These are phyloP conservation scores for Thuja plicata DNA, from an alignment of 83 land plant genomes.

Conservation along the genomic window DNA sequence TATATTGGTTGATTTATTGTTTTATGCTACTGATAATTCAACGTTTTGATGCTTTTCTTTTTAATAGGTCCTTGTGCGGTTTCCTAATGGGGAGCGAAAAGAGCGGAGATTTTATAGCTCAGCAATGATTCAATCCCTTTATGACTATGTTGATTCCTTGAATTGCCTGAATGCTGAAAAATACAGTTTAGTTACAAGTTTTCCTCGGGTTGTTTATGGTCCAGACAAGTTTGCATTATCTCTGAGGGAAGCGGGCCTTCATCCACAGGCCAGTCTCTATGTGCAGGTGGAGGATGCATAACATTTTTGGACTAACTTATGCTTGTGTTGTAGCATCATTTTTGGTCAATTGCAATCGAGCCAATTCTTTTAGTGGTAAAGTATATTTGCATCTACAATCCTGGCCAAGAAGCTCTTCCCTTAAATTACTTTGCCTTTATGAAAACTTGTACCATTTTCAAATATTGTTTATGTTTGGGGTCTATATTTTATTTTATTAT, in stretches of 20 bases:
- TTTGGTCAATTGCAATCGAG: constrained; percentile 5
- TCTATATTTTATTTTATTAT: not conserved
- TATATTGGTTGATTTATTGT: not conserved
- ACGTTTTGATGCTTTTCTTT: not conserved
- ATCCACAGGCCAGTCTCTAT: constrained; percentile 98
- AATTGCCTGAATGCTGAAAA: constrained; percentile 60
- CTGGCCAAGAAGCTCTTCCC: not conserved
- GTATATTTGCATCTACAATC: not conserved
- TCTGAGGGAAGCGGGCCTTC: constrained; percentile 88
- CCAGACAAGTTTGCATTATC: constrained; percentile 67
- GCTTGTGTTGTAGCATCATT: not conserved
- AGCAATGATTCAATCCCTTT: constrained; percentile 67
- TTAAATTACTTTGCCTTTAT: not conserved
- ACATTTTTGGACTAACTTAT: constrained; percentile 5
- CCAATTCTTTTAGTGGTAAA: not conserved
- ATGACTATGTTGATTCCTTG: constrained; percentile 94
- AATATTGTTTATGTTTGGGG: not conserved
- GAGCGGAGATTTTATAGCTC: constrained; percentile 82
- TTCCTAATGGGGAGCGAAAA: constrained; percentile 91
- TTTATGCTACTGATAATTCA: not conserved
- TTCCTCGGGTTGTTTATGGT: constrained; percentile 87
- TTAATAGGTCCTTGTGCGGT: constrained; percentile 87
- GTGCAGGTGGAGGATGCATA: constrained; percentile 61
- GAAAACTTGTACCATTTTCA: not conserved
- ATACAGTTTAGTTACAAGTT: constrained; percentile 88